Conservation (phyloP, 2,329 filamentous ascomycete species). For the Erysiphe pulchra region DNA sequence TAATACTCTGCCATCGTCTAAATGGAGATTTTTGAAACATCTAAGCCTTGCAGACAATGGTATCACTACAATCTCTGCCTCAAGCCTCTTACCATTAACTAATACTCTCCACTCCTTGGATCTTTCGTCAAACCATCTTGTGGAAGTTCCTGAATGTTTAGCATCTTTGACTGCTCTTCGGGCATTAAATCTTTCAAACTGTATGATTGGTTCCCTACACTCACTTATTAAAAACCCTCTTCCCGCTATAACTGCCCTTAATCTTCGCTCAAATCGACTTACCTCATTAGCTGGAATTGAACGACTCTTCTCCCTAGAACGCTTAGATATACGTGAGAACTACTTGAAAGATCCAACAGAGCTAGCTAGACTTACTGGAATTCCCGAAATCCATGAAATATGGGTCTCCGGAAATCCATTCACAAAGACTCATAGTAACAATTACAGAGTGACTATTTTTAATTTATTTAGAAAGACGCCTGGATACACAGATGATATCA, state of each 20-base stretch:
- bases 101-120: conserved; percentile 82
- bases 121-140: conserved; percentile 75
- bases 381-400: conserved; percentile 76
- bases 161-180: conserved; percentile 67
- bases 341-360: conserved; percentile 74
- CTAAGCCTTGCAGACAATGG: conserved; percentile 81
- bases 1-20: conserved; percentile 52
- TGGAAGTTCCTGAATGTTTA: conserved; percentile 79
- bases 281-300: conserved; percentile 75
- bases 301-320: conserved; percentile 64
- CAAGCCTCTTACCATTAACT: conserved; percentile 57
- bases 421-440: conserved; percentile 48
- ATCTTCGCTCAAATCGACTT: conserved; percentile 70
- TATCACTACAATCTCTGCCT: conserved; percentile 50
- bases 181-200: conserved; percentile 79
- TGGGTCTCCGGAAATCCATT: conserved; percentile 89
- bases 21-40: conserved; percentile 88
- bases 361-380: conserved; percentile 64
- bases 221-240: conserved; percentile 67
- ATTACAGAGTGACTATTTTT: conserved; percentile 77
- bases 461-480: conserved; percentile 81
- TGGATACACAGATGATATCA: conserved; percentile 71
- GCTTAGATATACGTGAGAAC: conserved; percentile 80
- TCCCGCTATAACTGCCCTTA: conserved; percentile 79
- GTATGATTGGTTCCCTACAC: conserved; percentile 89